Base-by-base conservation (phyloP, 2,329 filamentous ascomycete genomes). In the Graphiopsis chlorocephala region DNA sequence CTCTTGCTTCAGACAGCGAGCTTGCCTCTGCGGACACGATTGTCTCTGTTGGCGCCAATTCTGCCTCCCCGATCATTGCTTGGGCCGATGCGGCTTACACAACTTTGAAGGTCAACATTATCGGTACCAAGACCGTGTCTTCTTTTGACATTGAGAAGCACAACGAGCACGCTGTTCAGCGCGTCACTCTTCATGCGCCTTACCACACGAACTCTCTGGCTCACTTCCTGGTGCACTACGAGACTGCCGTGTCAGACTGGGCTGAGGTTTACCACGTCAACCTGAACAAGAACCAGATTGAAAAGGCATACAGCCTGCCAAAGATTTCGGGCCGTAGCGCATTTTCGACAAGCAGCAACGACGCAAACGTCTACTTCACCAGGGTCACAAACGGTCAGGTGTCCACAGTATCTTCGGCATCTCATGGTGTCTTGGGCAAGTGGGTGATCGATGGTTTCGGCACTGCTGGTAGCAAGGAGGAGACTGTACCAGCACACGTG, bases 211-310 rank as follows among this genome's bases (percentile, higher is more conserved):
- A 90, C 72, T 89, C 91, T 4, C 83, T 88, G 53, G 83, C 92
- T 42, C 92, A 96, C 79, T 96, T 97, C 79, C 81, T 97, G 33
- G 90, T 97, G 5, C 91, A 97, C 70, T 92, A 87, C 71, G 84
- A 88, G 71, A 91, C 91, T 0, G 82, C 82, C 38, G 81, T 81
- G 2, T 87, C 87, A 20, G 91, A 93, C 74, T 92, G 90, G 81
- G 94, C 90, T 3, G 90, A 96, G 67, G 89, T 98, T 31, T 97
- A 90, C 74, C 92, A 96, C 72, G 85, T 96, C 65, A 86, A 96
- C 70, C 77, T 91, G 60, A 89, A 89, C 78, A 88, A 83, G 65
- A 85, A 83, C 62, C 85, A 84, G 20, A 84, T 94, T 29, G 84
- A 83, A n/a, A 92, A 91, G 75, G 90, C 90, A 0, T 97, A 97